Conservation (phyloP, 2,329 filamentous ascomycete genomes). For the Aspergillus ochraceoroseus region DNA sequence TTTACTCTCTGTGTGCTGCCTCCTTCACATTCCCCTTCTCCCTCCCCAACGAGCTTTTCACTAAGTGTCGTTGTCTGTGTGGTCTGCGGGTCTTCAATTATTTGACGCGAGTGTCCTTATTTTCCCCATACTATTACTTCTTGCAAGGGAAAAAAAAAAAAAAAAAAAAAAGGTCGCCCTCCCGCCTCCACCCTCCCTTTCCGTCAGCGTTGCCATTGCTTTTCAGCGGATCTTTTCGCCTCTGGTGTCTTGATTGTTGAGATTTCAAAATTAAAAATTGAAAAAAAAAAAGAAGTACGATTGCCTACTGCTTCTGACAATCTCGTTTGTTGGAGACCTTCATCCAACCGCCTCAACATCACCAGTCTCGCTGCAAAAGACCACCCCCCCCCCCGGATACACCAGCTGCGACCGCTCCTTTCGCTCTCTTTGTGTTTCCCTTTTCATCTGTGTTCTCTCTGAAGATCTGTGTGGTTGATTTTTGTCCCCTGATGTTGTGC, state of each 20-base stretch:
- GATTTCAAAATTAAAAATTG: background rate
- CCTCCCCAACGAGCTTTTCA: conserved; percentile 47
- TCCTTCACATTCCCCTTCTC: conserved; percentile 15
- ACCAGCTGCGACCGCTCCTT: conserved; percentile 24
- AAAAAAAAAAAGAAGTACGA: too few relatives aligned
- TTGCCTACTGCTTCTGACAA: conserved; percentile 8
- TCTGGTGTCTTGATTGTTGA: conserved; percentile 8
- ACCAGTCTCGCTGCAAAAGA: conserved; percentile 15
- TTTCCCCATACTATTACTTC: conserved; percentile 15
- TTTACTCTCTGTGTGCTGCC: conserved; percentile 10
- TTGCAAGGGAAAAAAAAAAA: conserved; percentile 16
- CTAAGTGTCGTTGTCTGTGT: conserved; percentile 47
- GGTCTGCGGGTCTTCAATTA: conserved; percentile 24
- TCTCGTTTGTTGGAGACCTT: conserved; percentile 15
- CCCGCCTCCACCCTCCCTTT: conserved; percentile 12
- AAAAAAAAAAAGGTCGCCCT: background rate
- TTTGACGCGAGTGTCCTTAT: conserved; percentile 25
- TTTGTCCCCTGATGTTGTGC: conserved; percentile 37
- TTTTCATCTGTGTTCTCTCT: conserved; percentile 10
- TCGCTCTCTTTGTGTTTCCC: conserved; percentile 23
- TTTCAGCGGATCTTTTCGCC: conserved; percentile 9
- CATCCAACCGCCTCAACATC: conserved; percentile 6
- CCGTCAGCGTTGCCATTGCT: conserved; percentile 12
- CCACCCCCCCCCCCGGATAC: conserved; percentile 17
- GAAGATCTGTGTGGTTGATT: conserved; percentile 23